Evolutionary conservation across 2,329 filamentous ascomycete species (phyloP).

Genomic region (Pseudogymnoascus sp.): DNA sequence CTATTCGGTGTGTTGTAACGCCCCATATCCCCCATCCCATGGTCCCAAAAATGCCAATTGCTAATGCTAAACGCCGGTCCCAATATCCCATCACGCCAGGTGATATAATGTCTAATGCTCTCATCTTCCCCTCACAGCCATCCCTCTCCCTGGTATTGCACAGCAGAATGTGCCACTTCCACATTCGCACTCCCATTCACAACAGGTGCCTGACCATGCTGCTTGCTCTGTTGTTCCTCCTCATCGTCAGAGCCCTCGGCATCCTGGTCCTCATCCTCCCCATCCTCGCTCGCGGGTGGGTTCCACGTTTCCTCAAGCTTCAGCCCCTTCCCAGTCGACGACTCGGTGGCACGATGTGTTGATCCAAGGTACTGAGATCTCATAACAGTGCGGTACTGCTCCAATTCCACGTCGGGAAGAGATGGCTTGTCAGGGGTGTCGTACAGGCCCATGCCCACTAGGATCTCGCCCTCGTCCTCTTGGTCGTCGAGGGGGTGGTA

Average conservation of each 20-base stretch:
- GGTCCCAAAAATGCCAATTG: neutral
- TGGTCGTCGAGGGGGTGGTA: conserved; percentile 45
- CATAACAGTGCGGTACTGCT: conserved; percentile 44
- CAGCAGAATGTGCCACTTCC: neutral
- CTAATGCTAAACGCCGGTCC: neutral
- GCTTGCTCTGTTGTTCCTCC: conserved; percentile 15
- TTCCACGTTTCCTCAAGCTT: conserved; percentile 78
- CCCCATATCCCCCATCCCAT: neutral
- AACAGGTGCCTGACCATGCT: neutral
- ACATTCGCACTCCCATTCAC: neutral
- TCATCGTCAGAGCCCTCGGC: conserved; percentile 23
- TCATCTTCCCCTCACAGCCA: neutral
- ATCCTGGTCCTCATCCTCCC: conserved; percentile 39
- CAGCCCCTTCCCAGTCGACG: conserved; percentile 58
- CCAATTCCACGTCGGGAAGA: conserved; percentile 36
- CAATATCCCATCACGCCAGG: neutral
- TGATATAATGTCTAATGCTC: neutral
- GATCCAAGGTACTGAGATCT: conserved; percentile 47
- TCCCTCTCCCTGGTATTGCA: neutral
- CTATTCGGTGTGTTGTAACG: too few relatives aligned
- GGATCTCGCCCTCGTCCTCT: conserved; percentile 56
- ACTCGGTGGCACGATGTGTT: conserved; percentile 35
- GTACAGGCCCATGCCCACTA: conserved; percentile 78
- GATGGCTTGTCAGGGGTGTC: conserved; percentile 55
- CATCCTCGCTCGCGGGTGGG: conserved; percentile 54